Evolutionary conservation across 768 basidiomycete species (phyloP).

Genomic region (Macrolepiota fuliginosa): DNA sequence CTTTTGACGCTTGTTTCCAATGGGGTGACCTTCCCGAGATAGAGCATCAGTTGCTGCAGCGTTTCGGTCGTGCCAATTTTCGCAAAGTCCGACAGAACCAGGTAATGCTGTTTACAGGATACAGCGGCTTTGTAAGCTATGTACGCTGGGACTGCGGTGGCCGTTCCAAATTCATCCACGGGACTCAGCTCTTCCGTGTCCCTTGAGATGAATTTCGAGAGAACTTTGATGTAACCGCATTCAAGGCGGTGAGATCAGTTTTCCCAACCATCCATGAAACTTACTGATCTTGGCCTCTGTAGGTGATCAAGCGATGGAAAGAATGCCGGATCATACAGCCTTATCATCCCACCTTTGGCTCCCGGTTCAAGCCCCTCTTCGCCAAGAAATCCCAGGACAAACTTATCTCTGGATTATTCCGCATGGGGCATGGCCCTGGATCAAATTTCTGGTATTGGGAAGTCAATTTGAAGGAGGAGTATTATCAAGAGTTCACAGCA

Average conservation of each 20-base stretch:
- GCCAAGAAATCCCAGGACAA: not conserved
- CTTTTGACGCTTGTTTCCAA: not conserved
- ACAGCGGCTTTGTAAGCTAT: too few species aligned
- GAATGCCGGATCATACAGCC: not conserved
- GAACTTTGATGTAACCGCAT: too few species aligned
- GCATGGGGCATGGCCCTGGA: not conserved
- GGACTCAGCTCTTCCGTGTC: too few species aligned
- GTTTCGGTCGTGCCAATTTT: too few species aligned
- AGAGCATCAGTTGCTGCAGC: too few species aligned
- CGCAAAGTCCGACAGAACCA: too few species aligned
- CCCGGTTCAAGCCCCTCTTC: not conserved
- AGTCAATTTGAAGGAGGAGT: not conserved
- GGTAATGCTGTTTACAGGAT: too few species aligned
- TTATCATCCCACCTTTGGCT: not conserved
- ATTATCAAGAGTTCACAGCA: not conserved
- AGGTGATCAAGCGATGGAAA: not conserved
- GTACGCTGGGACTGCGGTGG: too few species aligned
- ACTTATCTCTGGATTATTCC: not conserved
- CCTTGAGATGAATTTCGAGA: too few species aligned
- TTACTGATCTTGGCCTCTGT: not conserved
- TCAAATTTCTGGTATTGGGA: constrained; percentile 1
- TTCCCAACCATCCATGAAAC: not conserved
- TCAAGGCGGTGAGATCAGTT: too few species aligned
- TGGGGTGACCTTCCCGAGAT: too few species aligned
- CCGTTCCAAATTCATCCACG: too few species aligned